Base-by-base conservation (phyloP, 2,329 filamentous ascomycete genomes). In the Blastomyces parvus region DNA sequence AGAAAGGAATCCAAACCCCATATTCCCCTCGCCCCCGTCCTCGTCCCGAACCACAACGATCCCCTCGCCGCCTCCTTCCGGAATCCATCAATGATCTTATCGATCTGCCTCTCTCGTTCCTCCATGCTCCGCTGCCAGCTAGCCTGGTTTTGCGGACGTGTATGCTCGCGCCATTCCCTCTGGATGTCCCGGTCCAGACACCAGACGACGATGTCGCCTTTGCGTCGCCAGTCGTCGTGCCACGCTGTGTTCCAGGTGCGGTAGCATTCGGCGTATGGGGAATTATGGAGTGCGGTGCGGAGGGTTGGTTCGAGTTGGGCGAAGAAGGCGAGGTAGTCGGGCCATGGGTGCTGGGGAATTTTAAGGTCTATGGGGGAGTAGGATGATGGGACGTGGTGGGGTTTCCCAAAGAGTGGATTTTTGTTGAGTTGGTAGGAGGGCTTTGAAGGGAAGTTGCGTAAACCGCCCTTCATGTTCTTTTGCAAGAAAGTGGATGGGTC, bases 201-300 rank as follows among this genome's bases (percentile, higher is more conserved):
- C 83, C 83, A 87, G 33, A 86, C 83, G 25, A 87, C 72, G 40
- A 88, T 80, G 73, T 87, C 84, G n/a, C 85, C 85, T 27, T 74
- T 74, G 61, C 85, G 78, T 63, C 85, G 79, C 77, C 75, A 78
- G 72, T 88, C 85, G 68, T 87, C 85, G 70, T 87, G 85, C 75
- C 81, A 86, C 64, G 82, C 81, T 40, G 81, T 83, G 69, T 87
- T 88, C 72, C 82, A 86, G 4, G 82, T 81, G 59, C 84, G 78
- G 78, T 79, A 83, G 69, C 84, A 86, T 73, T 86, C 82, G 38
- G 68, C 73, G 70, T 88, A 88, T 38, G 74, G 74, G 27, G 77
- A 82, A 13, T 59, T 70, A 63, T 71, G 74, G 59, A 86, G 72
- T 7, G 78, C 67, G 22, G 68, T 67, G 33, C 70, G 72, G 68